Base-by-base conservation (phyloP, 2,329 filamentous ascomycete genomes). In the Tolypocladium tundrense region DNA sequence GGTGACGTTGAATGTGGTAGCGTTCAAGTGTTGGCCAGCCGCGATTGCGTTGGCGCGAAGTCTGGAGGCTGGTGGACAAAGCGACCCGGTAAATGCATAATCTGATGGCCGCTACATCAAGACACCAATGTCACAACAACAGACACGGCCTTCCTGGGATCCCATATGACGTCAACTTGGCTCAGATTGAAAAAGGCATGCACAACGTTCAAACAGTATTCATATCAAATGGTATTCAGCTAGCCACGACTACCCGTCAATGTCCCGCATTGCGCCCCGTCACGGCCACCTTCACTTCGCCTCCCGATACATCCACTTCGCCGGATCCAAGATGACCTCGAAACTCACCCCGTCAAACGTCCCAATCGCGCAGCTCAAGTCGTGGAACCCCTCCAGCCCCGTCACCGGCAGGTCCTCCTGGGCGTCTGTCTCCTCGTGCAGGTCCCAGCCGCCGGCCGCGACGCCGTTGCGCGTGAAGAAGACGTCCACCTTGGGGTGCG, bases 341-440 rank as follows among this genome's bases (percentile, higher is more conserved):
- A 90, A 86, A 53, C 80, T 79, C 1, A 88, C 82, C n/a, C 73
- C 77, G 3, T 87, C 85, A 69, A 86, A 91, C 14, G 85, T 80
- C 1, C 90, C 89, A 52, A 94, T 77, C 1, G 87, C 84, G 19
- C 84, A 86, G 65, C 84, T 85, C 58, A 92, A 62, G 68, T 93
- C 89, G 64, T 88, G 82, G 55, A 82, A 79, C 0, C 88, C 88
- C 67, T 89, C 85, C 53, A 93, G 71, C 0, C 90, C 89, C 5
- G 73, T 77, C 1, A 88, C 81, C 0, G 85, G 83, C 58, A 83
- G 70, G 65, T 88, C 84, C 65, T 82, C 72, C 62, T 81, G 74
- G 4, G 75, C 73, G 69, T 93, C 89, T 56, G 82, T 79, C 75
- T 90, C 87, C 74, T 92, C 88, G 64, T 90, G 84, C 52, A 92